Percentiles rank a stretch among this genome's conserved stretches.
phyloP scores from a whole-genome alignment of 139 green algal species.

The Micractinium conductrix region DNA sequence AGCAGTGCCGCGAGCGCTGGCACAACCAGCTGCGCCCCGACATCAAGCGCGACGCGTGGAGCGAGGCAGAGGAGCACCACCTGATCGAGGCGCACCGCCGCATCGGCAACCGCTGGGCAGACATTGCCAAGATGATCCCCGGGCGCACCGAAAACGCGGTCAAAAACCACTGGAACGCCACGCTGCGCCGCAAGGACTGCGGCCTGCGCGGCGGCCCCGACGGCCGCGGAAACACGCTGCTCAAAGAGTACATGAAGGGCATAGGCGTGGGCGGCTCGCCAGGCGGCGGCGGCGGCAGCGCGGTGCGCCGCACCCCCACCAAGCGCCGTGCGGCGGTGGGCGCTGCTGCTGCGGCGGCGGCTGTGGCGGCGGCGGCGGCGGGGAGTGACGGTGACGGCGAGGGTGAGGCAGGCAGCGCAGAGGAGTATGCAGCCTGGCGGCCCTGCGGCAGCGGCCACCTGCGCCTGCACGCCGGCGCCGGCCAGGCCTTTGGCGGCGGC shows the following conservation, averaged over 20 bases:
- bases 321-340: neutral
- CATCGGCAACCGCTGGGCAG: conserved; percentile 65
- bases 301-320: neutral
- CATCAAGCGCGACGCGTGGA: conserved; percentile 76
- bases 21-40: conserved; percentile 78
- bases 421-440: neutral
- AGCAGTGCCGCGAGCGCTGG: conserved; percentile 84
- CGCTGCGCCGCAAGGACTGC: conserved; percentile 53
- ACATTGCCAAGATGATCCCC: conserved; percentile 70
- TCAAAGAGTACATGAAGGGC: conserved; percentile 46
- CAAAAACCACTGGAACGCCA: conserved; percentile 89
- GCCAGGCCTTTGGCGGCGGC: too few relatives aligned
- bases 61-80: conserved; percentile 53
- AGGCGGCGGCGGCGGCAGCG: neutral
- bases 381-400: neutral
- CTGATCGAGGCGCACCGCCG: conserved; percentile 58
- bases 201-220: neutral
- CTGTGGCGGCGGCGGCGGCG: conserved; percentile 9
- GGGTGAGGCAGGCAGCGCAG: neutral
- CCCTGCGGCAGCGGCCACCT: too few relatives aligned
- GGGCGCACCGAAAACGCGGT: conserved; percentile 84
- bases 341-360: too few relatives aligned
- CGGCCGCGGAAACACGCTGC: conserved; percentile 30
- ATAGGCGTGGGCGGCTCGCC: neutral
- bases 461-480: too few relatives aligned